Percentiles rank a stretch among this genome's conserved stretches.
Conservation (phyloP, 179 eudicot species). For the Actinidia polygama region DNA sequence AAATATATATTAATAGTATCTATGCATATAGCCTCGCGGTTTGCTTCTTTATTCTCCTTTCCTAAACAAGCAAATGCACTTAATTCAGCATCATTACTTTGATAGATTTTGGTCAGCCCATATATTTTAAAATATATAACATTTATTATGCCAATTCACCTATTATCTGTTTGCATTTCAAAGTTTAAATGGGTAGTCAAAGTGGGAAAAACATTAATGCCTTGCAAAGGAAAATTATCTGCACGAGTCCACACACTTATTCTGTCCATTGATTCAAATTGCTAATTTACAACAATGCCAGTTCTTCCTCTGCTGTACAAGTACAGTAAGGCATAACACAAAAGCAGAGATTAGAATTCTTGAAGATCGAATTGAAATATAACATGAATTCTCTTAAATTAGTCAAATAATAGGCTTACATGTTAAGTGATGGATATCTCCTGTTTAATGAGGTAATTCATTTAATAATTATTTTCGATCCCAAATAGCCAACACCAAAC, state of each 20-base stretch:
- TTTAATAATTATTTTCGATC: neutral
- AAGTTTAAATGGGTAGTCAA: neutral
- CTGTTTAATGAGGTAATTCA: neutral
- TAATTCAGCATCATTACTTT: slow-evolving; percentile 4
- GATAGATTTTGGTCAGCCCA: too few species aligned
- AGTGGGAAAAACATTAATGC: neutral
- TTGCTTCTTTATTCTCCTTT: neutral
- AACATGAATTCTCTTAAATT: neutral
- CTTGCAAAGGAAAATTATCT: neutral
- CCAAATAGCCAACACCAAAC: neutral
- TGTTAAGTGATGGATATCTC: neutral
- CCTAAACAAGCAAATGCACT: neutral
- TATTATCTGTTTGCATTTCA: neutral
- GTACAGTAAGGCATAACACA: neutral
- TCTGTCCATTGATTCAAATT: neutral
- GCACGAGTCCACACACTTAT: neutral
- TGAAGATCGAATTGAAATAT: neutral
- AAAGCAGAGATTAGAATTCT: neutral
- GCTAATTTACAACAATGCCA: too few species aligned
- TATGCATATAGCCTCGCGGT: neutral
- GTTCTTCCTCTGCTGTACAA: too few species aligned
- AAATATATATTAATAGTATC: neutral
- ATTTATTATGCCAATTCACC: too few species aligned
- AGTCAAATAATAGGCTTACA: neutral
- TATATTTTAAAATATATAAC: too few species aligned